A percentile compares a stretch with the other conserved stretches of the same genome.
These are phyloP conservation scores for Septoria linicola DNA, from an alignment of 2,329 filamentous ascomycete genomes.

Conservation along the genomic window DNA sequence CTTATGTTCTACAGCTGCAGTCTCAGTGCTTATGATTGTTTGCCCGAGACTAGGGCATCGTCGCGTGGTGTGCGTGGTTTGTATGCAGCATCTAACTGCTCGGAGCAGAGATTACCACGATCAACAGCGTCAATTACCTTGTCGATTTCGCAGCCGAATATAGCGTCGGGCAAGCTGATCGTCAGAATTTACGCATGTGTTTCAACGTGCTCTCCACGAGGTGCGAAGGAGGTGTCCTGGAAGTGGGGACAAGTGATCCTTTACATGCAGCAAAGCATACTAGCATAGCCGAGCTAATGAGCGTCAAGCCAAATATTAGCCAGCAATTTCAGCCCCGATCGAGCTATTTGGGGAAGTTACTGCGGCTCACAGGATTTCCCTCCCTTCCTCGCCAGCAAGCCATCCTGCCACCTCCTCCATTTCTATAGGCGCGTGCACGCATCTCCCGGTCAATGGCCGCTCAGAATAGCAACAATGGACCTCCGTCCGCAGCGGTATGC, in stretches of 20 bases:
- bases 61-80: conserved; percentile 2
- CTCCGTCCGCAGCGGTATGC: conserved; percentile 14
- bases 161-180: conserved; percentile 7
- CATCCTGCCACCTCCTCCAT: neutral
- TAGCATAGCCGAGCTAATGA: neutral
- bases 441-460: conserved; percentile 8
- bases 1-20: neutral
- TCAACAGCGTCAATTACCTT: conserved; percentile 3
- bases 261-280: neutral
- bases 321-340: neutral
- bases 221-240: conserved; percentile 14
- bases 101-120: conserved; percentile 8
- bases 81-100: conserved; percentile 6
- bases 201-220: conserved; percentile 15
- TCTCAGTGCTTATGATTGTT: neutral
- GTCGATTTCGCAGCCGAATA: neutral
- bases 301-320: neutral
- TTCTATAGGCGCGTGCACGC: conserved; percentile 8
- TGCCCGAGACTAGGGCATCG: conserved; percentile 5
- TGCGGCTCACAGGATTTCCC: neutral
- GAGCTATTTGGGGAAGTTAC: conserved; percentile 19
- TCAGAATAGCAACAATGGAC: conserved; percentile 20
- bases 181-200: conserved; percentile 9
- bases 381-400: neutral
- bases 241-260: conserved; percentile 1